Evolutionary conservation across 73 alveolate genomes (phyloP).

Genomic region (Paramecium sonneborni): DNA sequence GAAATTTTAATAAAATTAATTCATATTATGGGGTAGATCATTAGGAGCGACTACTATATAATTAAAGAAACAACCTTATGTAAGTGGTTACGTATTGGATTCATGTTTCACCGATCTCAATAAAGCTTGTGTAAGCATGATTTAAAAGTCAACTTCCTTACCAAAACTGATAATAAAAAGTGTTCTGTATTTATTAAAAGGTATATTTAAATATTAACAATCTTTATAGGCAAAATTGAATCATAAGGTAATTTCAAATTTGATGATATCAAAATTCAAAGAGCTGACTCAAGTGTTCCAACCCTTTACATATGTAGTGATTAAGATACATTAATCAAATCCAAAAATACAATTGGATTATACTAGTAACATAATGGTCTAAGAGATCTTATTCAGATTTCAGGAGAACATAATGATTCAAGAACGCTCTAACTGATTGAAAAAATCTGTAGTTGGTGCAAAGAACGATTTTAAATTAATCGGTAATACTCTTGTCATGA

Average conservation of each 20-base stretch:
- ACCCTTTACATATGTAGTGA: slow-evolving; percentile 24
- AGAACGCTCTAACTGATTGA: not conserved
- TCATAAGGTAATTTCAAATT: not conserved
- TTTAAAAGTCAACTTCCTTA: not conserved
- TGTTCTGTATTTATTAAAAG: not conserved
- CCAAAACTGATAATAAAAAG: slow-evolving; percentile 16
- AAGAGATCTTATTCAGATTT: not conserved
- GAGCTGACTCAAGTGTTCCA: slow-evolving; percentile 4
- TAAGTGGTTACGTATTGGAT: slow-evolving; percentile 5
- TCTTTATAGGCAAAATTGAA: not conserved
- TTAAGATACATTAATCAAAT: slow-evolving; percentile 12
- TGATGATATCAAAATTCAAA: slow-evolving; percentile 5
- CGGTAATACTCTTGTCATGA: not conserved
- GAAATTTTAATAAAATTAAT: not conserved
- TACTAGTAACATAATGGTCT: slow-evolving; percentile 10
- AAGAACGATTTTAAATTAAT: not conserved
- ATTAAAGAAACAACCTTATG: not conserved
- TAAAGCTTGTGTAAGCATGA: slow-evolving; percentile 8
- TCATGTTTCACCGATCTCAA: not conserved
- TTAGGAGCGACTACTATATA: slow-evolving; percentile 55
- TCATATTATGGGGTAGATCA: slow-evolving; percentile 39
- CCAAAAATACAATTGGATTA: slow-evolving; percentile 8
- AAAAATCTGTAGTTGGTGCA: not conserved
- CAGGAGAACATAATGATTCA: slow-evolving; percentile 1
- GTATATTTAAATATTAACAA: not conserved